Percentiles rank a stretch among this genome's conserved stretches.
Evolutionary conservation across 352 stramenopile genomes (phyloP).

Genomic region (Globisporangium polare): DNA sequence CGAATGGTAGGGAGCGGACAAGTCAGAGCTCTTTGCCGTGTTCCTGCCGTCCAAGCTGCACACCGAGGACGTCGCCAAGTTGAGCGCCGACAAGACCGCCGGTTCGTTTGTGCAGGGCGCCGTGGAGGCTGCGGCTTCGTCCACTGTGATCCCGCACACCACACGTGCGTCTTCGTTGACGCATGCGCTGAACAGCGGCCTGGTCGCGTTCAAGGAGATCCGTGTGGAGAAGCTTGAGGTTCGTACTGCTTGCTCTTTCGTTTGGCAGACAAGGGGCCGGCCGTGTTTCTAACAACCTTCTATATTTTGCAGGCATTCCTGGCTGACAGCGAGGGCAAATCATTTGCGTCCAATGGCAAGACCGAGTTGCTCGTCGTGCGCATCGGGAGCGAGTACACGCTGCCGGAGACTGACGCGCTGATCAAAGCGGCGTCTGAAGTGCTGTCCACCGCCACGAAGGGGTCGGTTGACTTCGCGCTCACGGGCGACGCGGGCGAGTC

Average conservation of each 20-base stretch:
- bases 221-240: constrained; percentile 23
- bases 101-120: constrained; percentile 46
- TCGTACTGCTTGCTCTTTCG: neutral
- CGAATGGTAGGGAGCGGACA: neutral
- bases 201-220: constrained; percentile 14
- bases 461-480: constrained; percentile 56
- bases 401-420: constrained; percentile 34
- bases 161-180: constrained; percentile 44
- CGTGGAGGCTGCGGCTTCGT: constrained; percentile 44
- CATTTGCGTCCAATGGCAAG: constrained; percentile 45
- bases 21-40: constrained; percentile 52
- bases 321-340: constrained; percentile 13
- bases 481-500: constrained; percentile 44
- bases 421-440: constrained; percentile 37
- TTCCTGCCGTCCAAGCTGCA: constrained; percentile 45
- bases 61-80: constrained; percentile 37
- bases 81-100: constrained; percentile 17
- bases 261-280: neutral
- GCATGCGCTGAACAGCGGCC: constrained; percentile 7
- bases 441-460: constrained; percentile 30
- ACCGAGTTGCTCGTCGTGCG: constrained; percentile 66
- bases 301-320: constrained; percentile 9
- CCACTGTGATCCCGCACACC: constrained; percentile 70
- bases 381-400: constrained; percentile 26
- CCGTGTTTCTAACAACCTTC: too few species aligned